These are phyloP conservation scores for Berkeleyomyces basicola DNA, from an alignment of 2,329 filamentous ascomycete genomes.

Conservation along the genomic window DNA sequence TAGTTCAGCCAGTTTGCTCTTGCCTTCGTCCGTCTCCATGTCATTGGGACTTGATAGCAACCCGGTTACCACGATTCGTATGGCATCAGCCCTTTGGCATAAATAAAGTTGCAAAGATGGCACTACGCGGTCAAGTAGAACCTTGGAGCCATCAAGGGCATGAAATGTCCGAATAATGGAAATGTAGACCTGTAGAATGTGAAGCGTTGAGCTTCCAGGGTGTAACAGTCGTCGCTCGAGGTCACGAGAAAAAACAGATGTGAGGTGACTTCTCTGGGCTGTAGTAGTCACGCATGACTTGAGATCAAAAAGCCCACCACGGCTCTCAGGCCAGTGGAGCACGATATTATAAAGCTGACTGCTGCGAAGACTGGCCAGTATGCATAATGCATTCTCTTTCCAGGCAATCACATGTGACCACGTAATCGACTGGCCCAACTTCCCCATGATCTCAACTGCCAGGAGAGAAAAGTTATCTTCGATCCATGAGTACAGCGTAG, in stretches of 20 bases:
- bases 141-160: slow-evolving; percentile 58
- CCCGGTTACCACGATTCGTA: slow-evolving; percentile 59
- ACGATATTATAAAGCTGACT: slow-evolving; percentile 66
- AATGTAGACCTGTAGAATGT: slow-evolving; percentile 63
- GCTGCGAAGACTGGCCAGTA: slow-evolving; percentile 52
- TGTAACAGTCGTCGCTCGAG: slow-evolving; percentile 53
- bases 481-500: slow-evolving; percentile 37
- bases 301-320: slow-evolving; percentile 58
- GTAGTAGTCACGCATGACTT: slow-evolving; percentile 52
- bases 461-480: slow-evolving; percentile 49
- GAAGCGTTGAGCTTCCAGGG: slow-evolving; percentile 57
- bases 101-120: slow-evolving; percentile 59
- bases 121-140: slow-evolving; percentile 58
- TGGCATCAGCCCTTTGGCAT: slow-evolving; percentile 60
- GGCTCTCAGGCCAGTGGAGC: slow-evolving; percentile 54
- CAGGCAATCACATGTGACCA: slow-evolving; percentile 47
- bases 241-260: slow-evolving; percentile 48
- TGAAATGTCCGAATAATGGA: slow-evolving; percentile 65
- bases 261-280: slow-evolving; percentile 51
- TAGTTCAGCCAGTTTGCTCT: slow-evolving; percentile 44
- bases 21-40: slow-evolving; percentile 27
- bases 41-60: slow-evolving; percentile 47
- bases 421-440: slow-evolving; percentile 28
- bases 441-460: slow-evolving; percentile 42
- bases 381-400: slow-evolving; percentile 51